Evolutionary conservation across 768 basidiomycete species (phyloP).

Genomic region (Collybia sordida): DNA sequence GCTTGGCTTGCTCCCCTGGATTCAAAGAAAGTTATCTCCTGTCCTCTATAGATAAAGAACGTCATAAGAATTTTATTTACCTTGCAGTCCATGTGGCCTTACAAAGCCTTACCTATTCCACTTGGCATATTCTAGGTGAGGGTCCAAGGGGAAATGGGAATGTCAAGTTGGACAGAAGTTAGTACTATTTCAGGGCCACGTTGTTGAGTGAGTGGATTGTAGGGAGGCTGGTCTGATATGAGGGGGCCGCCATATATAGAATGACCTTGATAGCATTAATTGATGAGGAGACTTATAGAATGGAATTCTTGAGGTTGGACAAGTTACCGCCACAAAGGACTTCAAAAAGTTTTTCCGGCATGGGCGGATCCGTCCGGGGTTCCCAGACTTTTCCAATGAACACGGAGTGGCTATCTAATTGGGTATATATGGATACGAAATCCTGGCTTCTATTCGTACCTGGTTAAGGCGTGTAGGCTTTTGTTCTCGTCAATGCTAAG

Average conservation of each 20-base stretch:
- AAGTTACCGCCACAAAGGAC: not conserved
- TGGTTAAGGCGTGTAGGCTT: slow-evolving; percentile 13
- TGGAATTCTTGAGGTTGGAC: no score
- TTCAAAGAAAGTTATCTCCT: no score
- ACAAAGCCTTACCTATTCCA: not conserved
- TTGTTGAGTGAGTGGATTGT: no score
- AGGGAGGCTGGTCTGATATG: no score
- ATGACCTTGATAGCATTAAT: no score
- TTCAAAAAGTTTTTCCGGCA: slow-evolving; percentile 8
- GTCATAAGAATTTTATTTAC: not conserved
- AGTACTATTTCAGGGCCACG: no score
- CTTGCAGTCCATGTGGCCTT: not conserved
- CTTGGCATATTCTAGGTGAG: no score
- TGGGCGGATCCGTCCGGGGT: slow-evolving; percentile 16
- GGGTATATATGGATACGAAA: slow-evolving; percentile 7
- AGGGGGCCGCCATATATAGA: no score
- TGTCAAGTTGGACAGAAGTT: no score
- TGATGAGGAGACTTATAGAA: no score
- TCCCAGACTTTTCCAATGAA: slow-evolving; percentile 16
- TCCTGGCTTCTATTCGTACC: slow-evolving; percentile 9
- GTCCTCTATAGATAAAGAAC: not conserved
- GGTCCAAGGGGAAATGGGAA: no score
- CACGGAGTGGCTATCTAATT: slow-evolving; percentile 18
- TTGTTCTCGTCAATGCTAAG: slow-evolving; percentile 6
- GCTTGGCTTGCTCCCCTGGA: no score